A percentile compares a stretch with the other conserved stretches of the same genome.
Conservation (phyloP, 768 basidiomycete species). For the Pseudohyphozyma bogoriensis region DNA sequence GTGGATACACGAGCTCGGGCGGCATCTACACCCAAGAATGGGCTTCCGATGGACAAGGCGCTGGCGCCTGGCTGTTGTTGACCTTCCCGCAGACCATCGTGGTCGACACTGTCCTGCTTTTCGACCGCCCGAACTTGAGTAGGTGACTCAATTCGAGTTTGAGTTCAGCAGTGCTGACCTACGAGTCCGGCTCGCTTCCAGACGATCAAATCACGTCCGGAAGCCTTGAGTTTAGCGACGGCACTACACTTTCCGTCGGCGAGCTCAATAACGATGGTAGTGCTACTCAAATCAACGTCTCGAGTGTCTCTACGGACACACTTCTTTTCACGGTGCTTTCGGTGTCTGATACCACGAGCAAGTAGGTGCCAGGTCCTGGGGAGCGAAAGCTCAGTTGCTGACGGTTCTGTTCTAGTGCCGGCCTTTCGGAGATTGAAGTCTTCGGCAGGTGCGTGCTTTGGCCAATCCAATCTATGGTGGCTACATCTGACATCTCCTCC, state of each 20-base stretch:
- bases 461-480: too few relatives aligned
- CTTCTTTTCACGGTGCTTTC: neutral
- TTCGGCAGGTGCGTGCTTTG: too few relatives aligned
- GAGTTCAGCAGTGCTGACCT: too few relatives aligned
- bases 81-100: neutral
- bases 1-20: too few relatives aligned
- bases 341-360: too few relatives aligned
- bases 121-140: neutral
- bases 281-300: neutral
- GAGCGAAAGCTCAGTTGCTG: too few relatives aligned
- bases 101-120: neutral
- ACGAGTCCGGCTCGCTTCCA: too few relatives aligned
- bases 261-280: neutral
- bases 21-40: too few relatives aligned
- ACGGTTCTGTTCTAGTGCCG: too few relatives aligned
- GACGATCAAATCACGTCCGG: constrained; percentile 1
- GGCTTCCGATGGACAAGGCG: constrained; percentile 12
- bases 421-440: too few relatives aligned
- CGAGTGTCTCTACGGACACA: neutral
- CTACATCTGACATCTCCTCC: too few relatives aligned
- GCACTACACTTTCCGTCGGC: neutral
- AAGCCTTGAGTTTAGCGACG: constrained; percentile 15
- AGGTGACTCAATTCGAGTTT: constrained; percentile 6
- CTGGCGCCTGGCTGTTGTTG: constrained; percentile 17
- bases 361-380: too few relatives aligned